Evolutionary conservation across 306 rosid genomes (phyloP).

Genomic region (Styphnolobium japonicum): DNA sequence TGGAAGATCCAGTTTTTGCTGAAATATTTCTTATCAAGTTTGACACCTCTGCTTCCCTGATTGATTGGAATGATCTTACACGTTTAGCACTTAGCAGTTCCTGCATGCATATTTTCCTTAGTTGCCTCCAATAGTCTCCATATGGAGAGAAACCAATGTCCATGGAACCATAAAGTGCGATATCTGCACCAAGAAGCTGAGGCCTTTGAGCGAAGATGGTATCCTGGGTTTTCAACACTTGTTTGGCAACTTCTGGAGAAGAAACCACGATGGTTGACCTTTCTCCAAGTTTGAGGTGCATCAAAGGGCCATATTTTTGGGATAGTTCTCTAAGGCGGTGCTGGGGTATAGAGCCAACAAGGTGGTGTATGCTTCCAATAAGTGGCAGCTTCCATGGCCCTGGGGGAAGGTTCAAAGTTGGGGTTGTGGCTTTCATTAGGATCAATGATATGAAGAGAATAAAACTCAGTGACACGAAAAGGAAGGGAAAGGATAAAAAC

Average conservation of each 20-base stretch:
- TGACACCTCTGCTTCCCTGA: not conserved
- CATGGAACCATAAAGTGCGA: not conserved
- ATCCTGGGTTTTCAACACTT: constrained; percentile 35
- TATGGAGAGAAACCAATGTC: not conserved
- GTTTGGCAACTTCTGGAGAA: constrained; percentile 29
- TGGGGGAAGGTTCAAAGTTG: constrained; percentile 10
- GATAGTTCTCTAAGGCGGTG: not conserved
- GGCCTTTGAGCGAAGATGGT: too few species aligned
- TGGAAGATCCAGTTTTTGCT: not conserved
- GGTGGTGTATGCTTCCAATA: constrained; percentile 25
- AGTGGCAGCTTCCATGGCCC: constrained; percentile 33
- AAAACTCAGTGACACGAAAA: not conserved
- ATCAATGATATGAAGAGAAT: not conserved
- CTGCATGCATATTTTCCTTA: not conserved
- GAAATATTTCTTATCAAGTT: not conserved
- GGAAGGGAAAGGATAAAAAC: not conserved
- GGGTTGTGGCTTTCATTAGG: not conserved
- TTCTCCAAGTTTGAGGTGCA: constrained; percentile 34
- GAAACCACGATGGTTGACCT: constrained; percentile 14
- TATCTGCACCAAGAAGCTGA: not conserved
- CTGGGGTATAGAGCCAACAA: not conserved
- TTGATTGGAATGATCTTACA: not conserved
- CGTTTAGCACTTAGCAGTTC: constrained; percentile 15
- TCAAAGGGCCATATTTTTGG: constrained; percentile 31
- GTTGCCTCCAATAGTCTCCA: not conserved